Evolutionary conservation across 1,284 basidiomycete species (phyloP).

Genomic region (Somion occarium): DNA sequence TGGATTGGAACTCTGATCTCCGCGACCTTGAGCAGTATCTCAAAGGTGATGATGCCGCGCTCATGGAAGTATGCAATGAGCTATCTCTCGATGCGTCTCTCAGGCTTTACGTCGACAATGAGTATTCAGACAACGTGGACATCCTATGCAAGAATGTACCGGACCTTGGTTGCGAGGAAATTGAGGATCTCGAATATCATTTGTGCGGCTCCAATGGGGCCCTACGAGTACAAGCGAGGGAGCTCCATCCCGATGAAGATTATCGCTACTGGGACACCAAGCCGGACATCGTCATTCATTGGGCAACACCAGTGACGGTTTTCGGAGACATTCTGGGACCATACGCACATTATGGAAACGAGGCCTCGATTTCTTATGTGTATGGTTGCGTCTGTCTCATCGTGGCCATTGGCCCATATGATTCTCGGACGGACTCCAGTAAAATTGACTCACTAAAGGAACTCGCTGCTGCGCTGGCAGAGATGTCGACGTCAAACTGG

Average conservation of each 20-base stretch:
- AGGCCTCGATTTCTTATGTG: not conserved
- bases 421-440: no score
- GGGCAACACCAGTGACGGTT: conserved; percentile 1
- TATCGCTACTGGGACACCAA: not conserved
- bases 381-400: conserved; percentile 9
- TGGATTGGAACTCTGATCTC: not conserved
- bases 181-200: not conserved
- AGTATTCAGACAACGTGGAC: not conserved
- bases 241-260: not conserved
- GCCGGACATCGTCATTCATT: not conserved
- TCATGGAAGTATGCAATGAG: not conserved
- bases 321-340: no score
- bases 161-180: not conserved
- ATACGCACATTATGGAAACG: conserved; percentile 8
- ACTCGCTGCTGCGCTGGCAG: no score
- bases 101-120: conserved; percentile 6
- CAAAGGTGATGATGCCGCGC: not conserved
- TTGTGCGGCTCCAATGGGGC: not conserved
- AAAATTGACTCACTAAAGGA: no score
- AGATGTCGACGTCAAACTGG: no score
- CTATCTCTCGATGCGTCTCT: not conserved
- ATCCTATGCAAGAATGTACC: not conserved
- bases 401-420: conserved; percentile 5
- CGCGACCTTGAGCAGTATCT: not conserved
- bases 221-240: not conserved